phyloP scores from a whole-genome alignment of 768 basidiomycete species.

The Auricularia sp. region DNA sequence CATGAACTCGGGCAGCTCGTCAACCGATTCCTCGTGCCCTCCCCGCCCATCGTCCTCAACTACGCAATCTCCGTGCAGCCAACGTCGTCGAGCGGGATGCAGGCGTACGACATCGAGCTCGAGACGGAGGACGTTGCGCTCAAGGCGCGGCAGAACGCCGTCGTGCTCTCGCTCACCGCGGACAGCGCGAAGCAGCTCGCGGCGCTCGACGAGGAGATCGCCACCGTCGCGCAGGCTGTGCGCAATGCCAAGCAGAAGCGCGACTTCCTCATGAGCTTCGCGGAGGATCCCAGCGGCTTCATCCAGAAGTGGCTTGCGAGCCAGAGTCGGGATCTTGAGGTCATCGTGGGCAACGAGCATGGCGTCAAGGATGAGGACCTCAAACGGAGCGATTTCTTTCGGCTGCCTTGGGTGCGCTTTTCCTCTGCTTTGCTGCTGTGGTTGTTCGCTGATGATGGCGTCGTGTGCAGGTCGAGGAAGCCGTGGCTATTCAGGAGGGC shows the following conservation, averaged over 20 bases:
- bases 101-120: constrained; percentile 80
- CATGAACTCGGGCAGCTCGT: constrained; percentile 76
- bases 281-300: constrained; percentile 66
- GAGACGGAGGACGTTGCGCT: constrained; percentile 72
- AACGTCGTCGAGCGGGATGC: constrained; percentile 43
- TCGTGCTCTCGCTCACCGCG: constrained; percentile 57
- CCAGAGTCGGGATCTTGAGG: constrained; percentile 85
- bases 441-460: constrained; percentile 1
- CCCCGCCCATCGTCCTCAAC: constrained; percentile 73
- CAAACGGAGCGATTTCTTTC: constrained; percentile 82
- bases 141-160: constrained; percentile 61
- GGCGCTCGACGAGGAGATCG: constrained; percentile 86
- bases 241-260: constrained; percentile 81
- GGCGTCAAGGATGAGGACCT: constrained; percentile 86
- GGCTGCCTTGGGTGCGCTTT: constrained; percentile 72
- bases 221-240: constrained; percentile 72
- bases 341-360: constrained; percentile 63
- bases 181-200: constrained; percentile 57
- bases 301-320: constrained; percentile 87
- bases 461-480: constrained; percentile 34
- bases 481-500: constrained; percentile 78
- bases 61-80: constrained; percentile 53
- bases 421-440: constrained; percentile 18
- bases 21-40: constrained; percentile 64
- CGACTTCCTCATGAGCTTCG: constrained; percentile 76